Evolutionary conservation across 176 grass and related monocot genomes (phyloP).

Genomic region (Stipa capillata): DNA sequence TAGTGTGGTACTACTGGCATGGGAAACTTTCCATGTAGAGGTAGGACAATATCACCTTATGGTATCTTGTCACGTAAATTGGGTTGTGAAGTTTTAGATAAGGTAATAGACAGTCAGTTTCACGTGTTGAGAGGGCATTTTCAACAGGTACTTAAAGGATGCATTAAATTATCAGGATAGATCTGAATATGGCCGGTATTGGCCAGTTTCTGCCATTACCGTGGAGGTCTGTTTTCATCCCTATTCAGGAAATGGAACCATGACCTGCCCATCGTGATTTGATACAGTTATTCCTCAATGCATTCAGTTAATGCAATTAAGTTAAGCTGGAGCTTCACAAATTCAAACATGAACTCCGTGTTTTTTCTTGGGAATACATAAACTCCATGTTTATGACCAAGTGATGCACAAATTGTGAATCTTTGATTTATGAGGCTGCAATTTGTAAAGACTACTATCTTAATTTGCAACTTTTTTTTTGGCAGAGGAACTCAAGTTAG

Average conservation of each 20-base stretch:
- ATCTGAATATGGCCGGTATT: neutral
- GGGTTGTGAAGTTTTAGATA: neutral
- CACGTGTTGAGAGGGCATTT: neutral
- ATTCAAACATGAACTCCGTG: neutral
- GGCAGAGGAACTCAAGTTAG: neutral
- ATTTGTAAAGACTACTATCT: neutral
- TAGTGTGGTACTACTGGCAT: neutral
- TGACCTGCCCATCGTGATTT: neutral
- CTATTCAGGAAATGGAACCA: neutral
- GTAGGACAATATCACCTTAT: neutral
- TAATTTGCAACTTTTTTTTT: neutral
- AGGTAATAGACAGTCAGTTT: neutral
- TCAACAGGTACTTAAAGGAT: neutral
- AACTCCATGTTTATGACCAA: neutral
- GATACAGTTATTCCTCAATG: neutral
- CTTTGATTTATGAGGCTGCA: neutral
- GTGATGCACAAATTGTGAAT: neutral
- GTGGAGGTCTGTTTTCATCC: neutral
- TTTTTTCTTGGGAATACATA: too few species aligned
- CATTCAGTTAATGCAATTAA: neutral
- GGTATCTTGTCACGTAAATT: neutral
- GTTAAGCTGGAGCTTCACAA: neutral
- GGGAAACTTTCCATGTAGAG: neutral
- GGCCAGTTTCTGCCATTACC: neutral
- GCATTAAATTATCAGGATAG: neutral